phyloP scores from a whole-genome alignment of 345 rosid species.

The Eucalyptus sideroxylon region DNA sequence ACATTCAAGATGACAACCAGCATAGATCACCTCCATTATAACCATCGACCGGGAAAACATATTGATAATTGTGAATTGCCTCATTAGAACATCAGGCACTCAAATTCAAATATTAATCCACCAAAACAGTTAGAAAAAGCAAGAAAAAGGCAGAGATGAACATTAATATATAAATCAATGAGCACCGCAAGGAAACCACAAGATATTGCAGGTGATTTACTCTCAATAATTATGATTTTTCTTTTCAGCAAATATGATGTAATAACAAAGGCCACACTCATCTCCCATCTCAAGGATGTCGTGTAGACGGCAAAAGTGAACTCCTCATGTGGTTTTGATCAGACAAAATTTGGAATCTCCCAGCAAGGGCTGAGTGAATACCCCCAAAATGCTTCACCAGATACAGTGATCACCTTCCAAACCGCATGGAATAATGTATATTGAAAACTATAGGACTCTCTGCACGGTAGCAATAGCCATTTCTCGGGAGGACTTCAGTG shows the following conservation, averaged over 20 bases:
- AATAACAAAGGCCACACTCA: background rate
- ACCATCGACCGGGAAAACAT: background rate
- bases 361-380: background rate
- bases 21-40: background rate
- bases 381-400: background rate
- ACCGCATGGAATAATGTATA: background rate
- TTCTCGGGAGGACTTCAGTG: background rate
- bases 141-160: background rate
- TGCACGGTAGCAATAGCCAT: background rate
- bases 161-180: background rate
- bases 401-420: background rate
- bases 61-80: background rate
- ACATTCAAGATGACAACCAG: background rate
- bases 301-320: background rate
- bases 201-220: background rate
- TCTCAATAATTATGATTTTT: background rate
- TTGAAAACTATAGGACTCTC: background rate
- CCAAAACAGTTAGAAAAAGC: background rate
- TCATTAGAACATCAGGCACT: background rate
- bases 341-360: background rate
- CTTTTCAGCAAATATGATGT: background rate
- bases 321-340: background rate
- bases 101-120: background rate
- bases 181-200: background rate
- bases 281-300: background rate